These are phyloP conservation scores for Pseudonitzschia delicatissima DNA, from an alignment of 108 stramenopile species.

Conservation along the genomic window DNA sequence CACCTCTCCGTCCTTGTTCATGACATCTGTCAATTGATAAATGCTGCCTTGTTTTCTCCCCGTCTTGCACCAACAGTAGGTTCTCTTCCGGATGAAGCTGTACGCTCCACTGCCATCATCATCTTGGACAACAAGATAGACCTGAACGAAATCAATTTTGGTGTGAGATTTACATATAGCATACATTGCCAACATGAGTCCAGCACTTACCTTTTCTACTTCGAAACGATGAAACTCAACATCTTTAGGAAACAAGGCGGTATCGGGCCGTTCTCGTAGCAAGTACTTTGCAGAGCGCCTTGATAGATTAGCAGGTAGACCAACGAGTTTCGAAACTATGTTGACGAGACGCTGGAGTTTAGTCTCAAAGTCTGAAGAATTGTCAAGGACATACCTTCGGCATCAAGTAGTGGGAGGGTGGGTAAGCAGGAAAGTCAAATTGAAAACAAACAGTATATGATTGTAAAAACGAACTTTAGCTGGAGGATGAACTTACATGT, in stretches of 20 bases:
- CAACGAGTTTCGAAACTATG: conserved; percentile 60
- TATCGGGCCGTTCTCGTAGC: conserved; percentile 46
- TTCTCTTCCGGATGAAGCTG: conserved; percentile 77
- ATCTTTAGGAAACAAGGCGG: conserved; percentile 54
- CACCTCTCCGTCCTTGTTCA: conserved; percentile 46
- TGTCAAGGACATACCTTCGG: conserved; percentile 52
- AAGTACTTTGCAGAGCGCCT: conserved; percentile 70
- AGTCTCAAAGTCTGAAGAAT: conserved; percentile 83
- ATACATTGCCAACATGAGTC: background rate
- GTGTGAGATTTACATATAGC: conserved; percentile 26
- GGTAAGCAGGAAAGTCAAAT: background rate
- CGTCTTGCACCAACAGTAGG: conserved; percentile 30
- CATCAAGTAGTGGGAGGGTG: background rate
- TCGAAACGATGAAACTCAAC: conserved; percentile 66
- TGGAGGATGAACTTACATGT: conserved; percentile 33
- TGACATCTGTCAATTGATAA: conserved; percentile 75
- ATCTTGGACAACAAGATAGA: conserved; percentile 38
- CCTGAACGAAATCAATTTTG: conserved; percentile 19
- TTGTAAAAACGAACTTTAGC: background rate
- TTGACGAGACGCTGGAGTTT: conserved; percentile 79
- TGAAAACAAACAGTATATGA: background rate
- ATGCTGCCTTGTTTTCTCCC: conserved; percentile 40
- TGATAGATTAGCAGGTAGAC: conserved; percentile 66
- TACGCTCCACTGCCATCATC: conserved; percentile 47
- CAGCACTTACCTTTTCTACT: conserved; percentile 61